These are phyloP conservation scores for Escovopsis sp. DNA, from an alignment of 2,329 filamentous ascomycete species.

Conservation along the genomic window DNA sequence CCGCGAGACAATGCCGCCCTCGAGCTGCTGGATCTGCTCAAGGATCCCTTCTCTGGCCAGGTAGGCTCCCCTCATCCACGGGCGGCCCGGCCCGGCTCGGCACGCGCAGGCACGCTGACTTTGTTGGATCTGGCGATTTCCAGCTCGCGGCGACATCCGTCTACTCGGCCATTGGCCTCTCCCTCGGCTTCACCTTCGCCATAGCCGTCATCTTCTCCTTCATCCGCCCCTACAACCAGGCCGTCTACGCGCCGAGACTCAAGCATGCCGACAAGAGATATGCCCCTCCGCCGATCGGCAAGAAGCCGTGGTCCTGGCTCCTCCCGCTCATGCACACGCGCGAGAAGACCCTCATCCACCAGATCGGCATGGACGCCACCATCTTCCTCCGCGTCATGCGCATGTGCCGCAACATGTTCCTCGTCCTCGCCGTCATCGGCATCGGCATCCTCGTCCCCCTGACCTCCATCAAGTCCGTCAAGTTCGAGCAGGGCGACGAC, in stretches of 20 bases:
- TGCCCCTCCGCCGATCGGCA: constrained; percentile 72
- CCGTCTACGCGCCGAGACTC: constrained; percentile 87
- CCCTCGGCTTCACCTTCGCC: constrained; percentile 55
- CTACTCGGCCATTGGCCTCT: constrained; percentile 65
- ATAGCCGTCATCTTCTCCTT: constrained; percentile 75
- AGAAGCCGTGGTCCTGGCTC: constrained; percentile 79
- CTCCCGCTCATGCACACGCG: constrained; percentile 60
- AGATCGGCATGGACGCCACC: constrained; percentile 79
- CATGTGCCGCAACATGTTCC: constrained; percentile 88
- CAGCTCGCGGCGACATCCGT: constrained; percentile 36
- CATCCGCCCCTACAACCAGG: constrained; percentile 75
- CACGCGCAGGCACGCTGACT: background rate
- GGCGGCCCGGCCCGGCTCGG: background rate
- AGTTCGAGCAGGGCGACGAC: constrained; percentile 6
- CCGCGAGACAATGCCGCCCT: constrained; percentile 14
- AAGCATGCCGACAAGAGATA: constrained; percentile 87
- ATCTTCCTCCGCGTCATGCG: constrained; percentile 76
- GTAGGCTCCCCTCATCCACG: constrained; percentile 17
- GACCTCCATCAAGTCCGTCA: constrained; percentile 39
- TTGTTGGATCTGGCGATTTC: background rate
- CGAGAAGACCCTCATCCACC: constrained; percentile 63
- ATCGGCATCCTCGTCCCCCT: constrained; percentile 68
- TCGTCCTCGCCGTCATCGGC: constrained; percentile 54
- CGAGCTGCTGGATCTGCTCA: constrained; percentile 32
- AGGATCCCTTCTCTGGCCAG: constrained; percentile 33